Evolutionary conservation across 345 rosid genomes (phyloP).

Genomic region (Brassica juncea): DNA sequence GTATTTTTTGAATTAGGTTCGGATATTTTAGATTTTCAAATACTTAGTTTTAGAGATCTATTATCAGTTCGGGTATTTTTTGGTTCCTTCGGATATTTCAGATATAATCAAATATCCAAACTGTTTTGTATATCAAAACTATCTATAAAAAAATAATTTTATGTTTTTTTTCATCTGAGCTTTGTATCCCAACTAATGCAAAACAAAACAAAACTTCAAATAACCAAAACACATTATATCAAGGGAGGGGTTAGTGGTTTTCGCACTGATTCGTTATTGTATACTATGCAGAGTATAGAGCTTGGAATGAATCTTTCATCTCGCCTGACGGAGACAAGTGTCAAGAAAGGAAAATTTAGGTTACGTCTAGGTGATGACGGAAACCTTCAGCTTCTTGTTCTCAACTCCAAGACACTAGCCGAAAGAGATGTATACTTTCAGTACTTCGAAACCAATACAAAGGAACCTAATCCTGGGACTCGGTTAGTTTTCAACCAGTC

Average conservation of each 20-base stretch:
- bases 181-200: background rate
- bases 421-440: background rate
- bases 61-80: no score
- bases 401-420: conserved; percentile 35
- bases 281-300: conserved; percentile 13
- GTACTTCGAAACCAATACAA: conserved; percentile 37
- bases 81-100: no score
- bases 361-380: conserved; percentile 1
- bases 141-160: no score
- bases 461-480: conserved; percentile 13
- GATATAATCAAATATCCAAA: no score
- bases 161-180: no score
- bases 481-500: conserved; percentile 50
- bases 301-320: conserved; percentile 6
- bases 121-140: no score
- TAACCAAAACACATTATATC: background rate
- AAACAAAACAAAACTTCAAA: background rate
- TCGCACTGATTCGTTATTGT: background rate
- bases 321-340: conserved; percentile 6
- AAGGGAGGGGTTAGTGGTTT: background rate
- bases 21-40: no score
- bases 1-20: no score
- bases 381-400: conserved; percentile 8
- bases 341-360: conserved; percentile 20
- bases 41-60: no score